Conservation (phyloP, 2,329 filamentous ascomycete genomes). For the Ascocoryne sarcoides region DNA sequence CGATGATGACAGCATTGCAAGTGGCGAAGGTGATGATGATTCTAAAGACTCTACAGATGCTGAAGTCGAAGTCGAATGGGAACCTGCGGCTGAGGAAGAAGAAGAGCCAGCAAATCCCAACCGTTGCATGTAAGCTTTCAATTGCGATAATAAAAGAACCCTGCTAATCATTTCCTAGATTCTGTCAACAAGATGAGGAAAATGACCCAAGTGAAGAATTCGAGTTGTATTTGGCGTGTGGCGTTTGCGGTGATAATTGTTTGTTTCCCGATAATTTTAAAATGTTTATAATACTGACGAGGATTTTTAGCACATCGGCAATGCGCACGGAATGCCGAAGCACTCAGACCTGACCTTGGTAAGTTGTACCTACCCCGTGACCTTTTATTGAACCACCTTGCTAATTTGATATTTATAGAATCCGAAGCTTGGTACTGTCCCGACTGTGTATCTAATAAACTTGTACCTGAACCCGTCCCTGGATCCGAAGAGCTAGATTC, state of each 20-base stretch:
- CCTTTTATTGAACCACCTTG: no score
- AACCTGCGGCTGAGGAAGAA: conserved; percentile 44
- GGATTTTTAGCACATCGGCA: conserved; percentile 72
- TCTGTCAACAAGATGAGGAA: conserved; percentile 76
- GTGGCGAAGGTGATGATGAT: conserved; percentile 38
- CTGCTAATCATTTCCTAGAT: conserved; percentile 44
- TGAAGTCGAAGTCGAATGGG: conserved; percentile 47
- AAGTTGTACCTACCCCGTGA: conserved; percentile 29
- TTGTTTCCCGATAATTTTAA: conserved; percentile 34
- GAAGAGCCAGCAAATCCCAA: conserved; percentile 43
- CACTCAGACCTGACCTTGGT: conserved; percentile 56
- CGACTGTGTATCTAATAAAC: conserved; percentile 37
- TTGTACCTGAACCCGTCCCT: conserved; percentile 31
- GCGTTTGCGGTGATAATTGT: conserved; percentile 76
- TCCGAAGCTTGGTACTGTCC: conserved; percentile 53
- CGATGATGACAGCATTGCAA: conserved; percentile 25
- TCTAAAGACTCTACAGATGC: conserved; percentile 49
- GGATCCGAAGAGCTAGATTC: conserved; percentile 19
- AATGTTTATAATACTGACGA: conserved; percentile 32
- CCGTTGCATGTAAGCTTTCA: conserved; percentile 52
- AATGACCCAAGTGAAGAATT: conserved; percentile 75
- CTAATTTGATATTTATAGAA: conserved; percentile 34
- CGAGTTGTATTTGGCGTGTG: conserved; percentile 69
- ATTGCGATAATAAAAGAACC: conserved; percentile 9
- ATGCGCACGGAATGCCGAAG: conserved; percentile 69